Evolutionary conservation across 306 rosid species (phyloP).

Genomic region (Trifolium subterraneum): DNA sequence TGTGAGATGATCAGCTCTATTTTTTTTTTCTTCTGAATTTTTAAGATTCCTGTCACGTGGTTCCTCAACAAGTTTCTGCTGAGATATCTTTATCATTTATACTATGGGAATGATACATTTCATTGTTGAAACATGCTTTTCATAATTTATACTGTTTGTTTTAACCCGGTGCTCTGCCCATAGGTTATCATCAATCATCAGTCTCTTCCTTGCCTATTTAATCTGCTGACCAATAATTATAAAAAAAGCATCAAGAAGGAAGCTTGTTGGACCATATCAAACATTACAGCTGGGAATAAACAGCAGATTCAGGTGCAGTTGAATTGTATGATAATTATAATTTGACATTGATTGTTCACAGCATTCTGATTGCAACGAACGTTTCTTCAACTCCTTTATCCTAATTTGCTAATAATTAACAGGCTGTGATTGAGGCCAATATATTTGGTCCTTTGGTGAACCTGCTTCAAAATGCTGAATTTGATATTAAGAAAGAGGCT

Average conservation of each 20-base stretch:
- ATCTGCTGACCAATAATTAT: conserved; percentile 72
- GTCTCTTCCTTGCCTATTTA: conserved; percentile 79
- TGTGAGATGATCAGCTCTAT: background rate
- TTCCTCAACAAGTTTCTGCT: background rate
- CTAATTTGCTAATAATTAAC: conserved; percentile 28
- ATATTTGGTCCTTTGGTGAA: conserved; percentile 73
- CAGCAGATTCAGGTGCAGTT: conserved; percentile 89
- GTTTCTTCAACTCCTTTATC: conserved; percentile 7
- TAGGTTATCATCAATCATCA: conserved; percentile 84
- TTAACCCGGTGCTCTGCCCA: conserved; percentile 26
- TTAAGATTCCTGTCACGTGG: background rate
- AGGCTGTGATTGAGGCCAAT: conserved; percentile 79
- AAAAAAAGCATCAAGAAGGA: conserved; percentile 97
- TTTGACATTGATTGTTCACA: background rate
- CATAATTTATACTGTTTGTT: conserved; percentile 17
- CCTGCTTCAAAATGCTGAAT: conserved; percentile 89
- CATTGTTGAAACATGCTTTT: background rate
- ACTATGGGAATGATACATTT: background rate
- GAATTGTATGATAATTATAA: background rate
- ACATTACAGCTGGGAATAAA: conserved; percentile 95
- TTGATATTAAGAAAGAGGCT: conserved; percentile 96
- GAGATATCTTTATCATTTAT: conserved; percentile 17
- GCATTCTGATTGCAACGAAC: background rate
- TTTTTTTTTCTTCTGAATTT: background rate
- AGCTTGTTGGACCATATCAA: conserved; percentile 97